Conservation (phyloP, 2,329 filamentous ascomycete species). For the Colletotrichum ledebouriae region DNA sequence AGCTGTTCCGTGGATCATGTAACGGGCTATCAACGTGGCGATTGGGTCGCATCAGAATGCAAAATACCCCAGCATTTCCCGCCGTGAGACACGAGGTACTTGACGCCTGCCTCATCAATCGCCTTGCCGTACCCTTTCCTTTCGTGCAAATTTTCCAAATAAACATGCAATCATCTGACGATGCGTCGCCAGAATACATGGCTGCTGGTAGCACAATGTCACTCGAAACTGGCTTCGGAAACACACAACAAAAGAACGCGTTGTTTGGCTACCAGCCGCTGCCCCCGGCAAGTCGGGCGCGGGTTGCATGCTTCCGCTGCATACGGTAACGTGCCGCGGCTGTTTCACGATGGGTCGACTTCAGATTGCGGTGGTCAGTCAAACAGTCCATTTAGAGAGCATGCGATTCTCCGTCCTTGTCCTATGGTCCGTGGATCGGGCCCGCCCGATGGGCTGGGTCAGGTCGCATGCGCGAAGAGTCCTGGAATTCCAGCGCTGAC, state of each 20-base stretch:
- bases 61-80: background rate
- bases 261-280: background rate
- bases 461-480: background rate
- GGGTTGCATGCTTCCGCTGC: background rate
- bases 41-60: background rate
- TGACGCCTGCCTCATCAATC: background rate
- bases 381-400: background rate
- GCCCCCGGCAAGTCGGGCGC: background rate
- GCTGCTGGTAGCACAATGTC: background rate
- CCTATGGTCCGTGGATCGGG: background rate
- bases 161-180: no score
- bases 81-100: background rate
- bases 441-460: background rate
- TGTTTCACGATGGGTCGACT: conserved; percentile 25
- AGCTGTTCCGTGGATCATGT: background rate
- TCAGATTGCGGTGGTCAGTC: conserved; percentile 19
- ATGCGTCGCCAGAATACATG: no score
- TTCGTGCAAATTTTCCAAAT: no score
- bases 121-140: background rate
- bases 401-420: conserved; percentile 1
- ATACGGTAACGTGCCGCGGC: conserved; percentile 2
- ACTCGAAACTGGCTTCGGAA: background rate
- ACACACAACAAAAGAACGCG: background rate
- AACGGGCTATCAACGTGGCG: background rate
- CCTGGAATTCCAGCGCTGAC: background rate